Evolutionary conservation across 1,284 basidiomycete genomes (phyloP).

Genomic region (Cryptococcus neoformans): DNA sequence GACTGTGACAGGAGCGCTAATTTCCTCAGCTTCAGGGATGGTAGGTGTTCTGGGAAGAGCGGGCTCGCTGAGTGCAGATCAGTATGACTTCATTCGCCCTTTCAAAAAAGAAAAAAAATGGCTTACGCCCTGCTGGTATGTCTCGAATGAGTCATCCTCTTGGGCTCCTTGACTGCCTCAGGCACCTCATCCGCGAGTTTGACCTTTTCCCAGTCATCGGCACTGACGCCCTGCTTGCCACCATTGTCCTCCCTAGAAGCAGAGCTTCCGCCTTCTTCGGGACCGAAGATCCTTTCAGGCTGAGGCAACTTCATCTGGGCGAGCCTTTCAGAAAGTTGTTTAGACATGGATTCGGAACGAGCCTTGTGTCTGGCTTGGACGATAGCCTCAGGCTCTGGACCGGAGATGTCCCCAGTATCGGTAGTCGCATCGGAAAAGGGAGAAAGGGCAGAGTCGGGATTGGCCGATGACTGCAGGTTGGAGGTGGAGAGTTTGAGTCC

Average conservation of each 20-base stretch:
- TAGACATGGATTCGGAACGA: slow-evolving; percentile 45
- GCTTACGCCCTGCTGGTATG: slow-evolving; percentile 40
- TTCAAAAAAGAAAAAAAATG: not conserved
- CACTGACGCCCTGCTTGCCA: slow-evolving; percentile 33
- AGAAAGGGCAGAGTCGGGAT: slow-evolving; percentile 9
- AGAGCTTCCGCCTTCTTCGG: slow-evolving; percentile 30
- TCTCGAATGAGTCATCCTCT: slow-evolving; percentile 36
- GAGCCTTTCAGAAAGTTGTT: slow-evolving; percentile 42
- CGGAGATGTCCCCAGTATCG: slow-evolving; percentile 33
- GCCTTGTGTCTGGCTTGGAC: slow-evolving; percentile 27
- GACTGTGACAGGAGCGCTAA: slow-evolving; percentile 21
- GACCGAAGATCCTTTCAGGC: slow-evolving; percentile 49
- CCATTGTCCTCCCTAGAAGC: slow-evolving; percentile 13
- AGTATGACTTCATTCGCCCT: not conserved
- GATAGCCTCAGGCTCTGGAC: slow-evolving; percentile 49
- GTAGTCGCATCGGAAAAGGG: slow-evolving; percentile 8
- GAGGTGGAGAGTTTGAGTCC: slow-evolving; percentile 29
- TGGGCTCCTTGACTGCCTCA: slow-evolving; percentile 46
- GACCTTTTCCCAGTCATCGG: slow-evolving; percentile 48
- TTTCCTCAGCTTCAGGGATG: slow-evolving; percentile 12
- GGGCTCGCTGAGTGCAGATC: slow-evolving; percentile 6
- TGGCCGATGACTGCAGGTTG: slow-evolving; percentile 10
- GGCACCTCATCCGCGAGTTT: slow-evolving; percentile 47
- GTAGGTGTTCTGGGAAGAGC: slow-evolving; percentile 13
- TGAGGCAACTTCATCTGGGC: slow-evolving; percentile 48